Base-by-base conservation (phyloP, 208 protist genomes). In the Tritrichomonas foetus region DNA sequence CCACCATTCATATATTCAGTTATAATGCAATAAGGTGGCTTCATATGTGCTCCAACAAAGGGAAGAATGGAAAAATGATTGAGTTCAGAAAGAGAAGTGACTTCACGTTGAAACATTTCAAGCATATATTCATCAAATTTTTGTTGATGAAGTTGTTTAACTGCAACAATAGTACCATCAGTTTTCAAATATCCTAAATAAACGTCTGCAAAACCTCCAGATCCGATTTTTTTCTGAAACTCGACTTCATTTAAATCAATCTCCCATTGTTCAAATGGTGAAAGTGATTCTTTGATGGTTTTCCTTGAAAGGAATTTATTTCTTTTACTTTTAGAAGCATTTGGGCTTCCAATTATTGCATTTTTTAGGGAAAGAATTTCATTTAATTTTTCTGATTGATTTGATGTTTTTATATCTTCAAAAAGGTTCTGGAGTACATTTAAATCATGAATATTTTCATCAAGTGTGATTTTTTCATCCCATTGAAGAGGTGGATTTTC, bases 21-120 rank as follows among this genome's bases (percentile, higher is more conserved):
- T 5, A 89, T 47, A 89, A 89, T 89, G 27, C 78, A 57, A 39
- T 39, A 89, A 22, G 78, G 78, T 20, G 78, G 78, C 27, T 89
- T 89, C 25, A 33, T 89, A 16, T 36, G 41, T 33, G 78, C 78
- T 39, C 78, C 78, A 39, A 89, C 78, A 39, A 89, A 89, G 27
- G 78, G 78, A 57, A 89, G 78, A 39, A 89, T 89, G 33, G 78
- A 41, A 89, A 89, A 89, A 57, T 89, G 78, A 14, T 49, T 13
- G 33, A 89, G 78, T 16, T 49, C 47, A 1, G 47, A 25, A 39
- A 89, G 57, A 0, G 41, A 57, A 39, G 27, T 27, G 3, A 89
- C 78, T 89, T 89, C 78, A 27, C 78, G 41, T 89, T 89, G 33
- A 36, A 89, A 89, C 78, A 89, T 89, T 89, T 89, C 78, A 61